These are phyloP conservation scores for Daucus carota DNA, from an alignment of 129 eudicot genomes.

Conservation along the genomic window DH1_v3.0 NC_030388.2:12652501-12653000, in stretches of 20 bases:
- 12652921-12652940: neutral
- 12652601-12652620: conserved; percentile 60
- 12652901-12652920: neutral
- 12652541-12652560: conserved; percentile 36
- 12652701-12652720: too few relatives aligned
- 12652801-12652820: neutral
- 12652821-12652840: neutral
- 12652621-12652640: neutral
- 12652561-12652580: conserved; percentile 60
- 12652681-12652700: too few relatives aligned
- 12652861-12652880: neutral
- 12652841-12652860: neutral
- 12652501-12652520: conserved; percentile 69
- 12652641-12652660: neutral
- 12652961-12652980: neutral
- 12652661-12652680: too few relatives aligned
- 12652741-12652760: too few relatives aligned
- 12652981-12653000: neutral
- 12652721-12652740: too few relatives aligned
- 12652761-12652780: neutral
- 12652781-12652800: neutral
- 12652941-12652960: neutral
- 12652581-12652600: conserved; percentile 76
- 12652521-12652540: conserved; percentile 47
- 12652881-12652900: neutral